Evolutionary conservation across 306 rosid genomes (phyloP).

Genomic region (Prunus dulcis): DNA sequence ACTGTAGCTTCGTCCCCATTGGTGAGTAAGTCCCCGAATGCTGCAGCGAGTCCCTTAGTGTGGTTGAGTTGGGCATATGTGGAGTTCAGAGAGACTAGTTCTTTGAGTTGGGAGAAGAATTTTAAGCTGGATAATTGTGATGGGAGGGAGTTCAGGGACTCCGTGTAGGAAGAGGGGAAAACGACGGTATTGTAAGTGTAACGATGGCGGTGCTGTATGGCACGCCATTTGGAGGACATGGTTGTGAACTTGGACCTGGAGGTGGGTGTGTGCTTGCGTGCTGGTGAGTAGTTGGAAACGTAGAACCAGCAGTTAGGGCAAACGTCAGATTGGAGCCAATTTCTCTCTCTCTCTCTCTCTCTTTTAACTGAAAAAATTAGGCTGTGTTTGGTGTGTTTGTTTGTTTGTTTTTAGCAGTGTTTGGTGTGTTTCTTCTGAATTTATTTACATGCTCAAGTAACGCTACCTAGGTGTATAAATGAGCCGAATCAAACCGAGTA

Average conservation of each 20-base stretch:
- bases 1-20: constrained; percentile 30
- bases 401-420: neutral
- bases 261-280: neutral
- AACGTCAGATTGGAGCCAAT: neutral
- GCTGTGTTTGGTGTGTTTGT: neutral
- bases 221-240: constrained; percentile 98
- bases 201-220: constrained; percentile 94
- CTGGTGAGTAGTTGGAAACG: neutral
- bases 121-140: constrained; percentile 20
- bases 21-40: constrained; percentile 45
- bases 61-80: constrained; percentile 65
- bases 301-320: neutral
- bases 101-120: constrained; percentile 42
- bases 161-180: constrained; percentile 49
- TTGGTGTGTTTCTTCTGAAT: neutral
- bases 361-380: too few relatives aligned
- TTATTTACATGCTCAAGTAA: too few relatives aligned
- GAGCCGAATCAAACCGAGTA: too few relatives aligned
- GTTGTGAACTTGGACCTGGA: neutral
- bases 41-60: constrained; percentile 45
- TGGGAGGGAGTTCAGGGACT: constrained; percentile 32
- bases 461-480: too few relatives aligned
- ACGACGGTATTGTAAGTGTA: constrained; percentile 87
- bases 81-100: constrained; percentile 50
- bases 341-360: neutral